Conservation (phyloP, 768 basidiomycete genomes). For the Atractiella rhizophila region DNA sequence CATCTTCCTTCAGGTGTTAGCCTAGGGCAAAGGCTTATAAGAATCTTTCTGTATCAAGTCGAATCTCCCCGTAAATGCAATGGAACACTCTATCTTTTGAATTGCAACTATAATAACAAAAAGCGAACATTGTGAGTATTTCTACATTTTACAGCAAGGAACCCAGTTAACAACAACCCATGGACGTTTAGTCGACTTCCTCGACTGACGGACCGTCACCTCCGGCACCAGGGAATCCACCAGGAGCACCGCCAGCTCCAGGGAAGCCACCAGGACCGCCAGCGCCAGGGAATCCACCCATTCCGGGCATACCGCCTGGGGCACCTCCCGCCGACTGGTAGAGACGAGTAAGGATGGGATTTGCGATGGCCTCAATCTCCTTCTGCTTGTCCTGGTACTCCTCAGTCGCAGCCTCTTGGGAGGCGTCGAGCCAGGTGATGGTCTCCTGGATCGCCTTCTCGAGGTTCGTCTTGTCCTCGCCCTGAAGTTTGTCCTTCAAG, state of each 20-base stretch:
- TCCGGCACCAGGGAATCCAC: slow-evolving; percentile 19
- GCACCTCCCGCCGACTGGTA: too few species aligned
- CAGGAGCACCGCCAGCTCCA: slow-evolving; percentile 29
- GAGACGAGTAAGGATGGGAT: slow-evolving; percentile 46
- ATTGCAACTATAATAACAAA: too few species aligned
- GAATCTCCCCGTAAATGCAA: too few species aligned
- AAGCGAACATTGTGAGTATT: too few species aligned
- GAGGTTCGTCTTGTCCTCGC: slow-evolving; percentile 61
- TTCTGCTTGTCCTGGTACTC: slow-evolving; percentile 84
- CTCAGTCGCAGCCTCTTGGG: slow-evolving; percentile 74
- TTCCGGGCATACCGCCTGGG: slow-evolving; percentile 30
- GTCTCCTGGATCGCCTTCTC: slow-evolving; percentile 55
- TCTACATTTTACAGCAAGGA: too few species aligned
- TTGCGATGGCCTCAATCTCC: slow-evolving; percentile 67
- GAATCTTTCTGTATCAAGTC: too few species aligned
- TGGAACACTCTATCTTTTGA: too few species aligned
- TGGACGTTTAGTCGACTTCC: slow-evolving; percentile 5
- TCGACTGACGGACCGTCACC: slow-evolving; percentile 29
- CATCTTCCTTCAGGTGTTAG: too few species aligned
- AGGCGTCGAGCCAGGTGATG: slow-evolving; percentile 58
- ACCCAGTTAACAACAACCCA: too few species aligned
- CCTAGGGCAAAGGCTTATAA: too few species aligned
- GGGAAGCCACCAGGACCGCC: slow-evolving; percentile 49
- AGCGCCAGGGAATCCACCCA: slow-evolving; percentile 30
- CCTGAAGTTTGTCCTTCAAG: slow-evolving; percentile 62